These are phyloP conservation scores for Penicillium soppii DNA, from an alignment of 495 filamentous ascomycete species.

Conservation along the genomic window DNA sequence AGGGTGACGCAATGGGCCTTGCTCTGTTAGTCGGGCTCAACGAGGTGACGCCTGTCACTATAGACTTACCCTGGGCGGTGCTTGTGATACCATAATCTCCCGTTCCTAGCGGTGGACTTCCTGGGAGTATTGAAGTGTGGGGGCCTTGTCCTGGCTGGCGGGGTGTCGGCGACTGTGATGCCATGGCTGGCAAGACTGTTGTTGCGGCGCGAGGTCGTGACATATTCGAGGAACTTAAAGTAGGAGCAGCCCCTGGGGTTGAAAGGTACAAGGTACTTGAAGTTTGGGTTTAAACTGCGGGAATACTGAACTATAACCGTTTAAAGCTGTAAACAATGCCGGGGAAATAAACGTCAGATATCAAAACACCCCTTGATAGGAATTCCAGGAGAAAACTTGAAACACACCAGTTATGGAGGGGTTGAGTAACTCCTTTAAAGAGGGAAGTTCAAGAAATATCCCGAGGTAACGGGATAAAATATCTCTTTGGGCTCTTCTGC, in stretches of 20 bases:
- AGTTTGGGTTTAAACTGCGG: no score
- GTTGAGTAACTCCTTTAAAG: no score
- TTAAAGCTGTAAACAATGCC: slow-evolving; percentile 2
- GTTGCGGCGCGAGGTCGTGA: slow-evolving; percentile 49
- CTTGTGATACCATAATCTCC: slow-evolving; percentile 58
- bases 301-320: slow-evolving; percentile 2
- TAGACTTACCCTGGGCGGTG: slow-evolving; percentile 51
- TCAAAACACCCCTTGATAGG: slow-evolving; percentile 9
- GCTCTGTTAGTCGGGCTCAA: not conserved
- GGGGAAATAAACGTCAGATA: not conserved
- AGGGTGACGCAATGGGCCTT: slow-evolving; percentile 73
- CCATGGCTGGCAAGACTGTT: slow-evolving; percentile 47
- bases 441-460: not conserved
- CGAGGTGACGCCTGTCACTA: not conserved
- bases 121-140: slow-evolving; percentile 46
- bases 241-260: slow-evolving; percentile 50
- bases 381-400: slow-evolving; percentile 5
- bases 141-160: slow-evolving; percentile 43
- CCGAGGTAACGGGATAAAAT: no score
- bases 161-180: slow-evolving; percentile 40
- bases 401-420: no score
- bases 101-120: slow-evolving; percentile 26
- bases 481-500: not conserved
- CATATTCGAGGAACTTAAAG: slow-evolving; percentile 60
- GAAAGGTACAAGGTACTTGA: no score